phyloP scores from a whole-genome alignment of 768 basidiomycete genomes.

The Kwoniella pini region DNA sequence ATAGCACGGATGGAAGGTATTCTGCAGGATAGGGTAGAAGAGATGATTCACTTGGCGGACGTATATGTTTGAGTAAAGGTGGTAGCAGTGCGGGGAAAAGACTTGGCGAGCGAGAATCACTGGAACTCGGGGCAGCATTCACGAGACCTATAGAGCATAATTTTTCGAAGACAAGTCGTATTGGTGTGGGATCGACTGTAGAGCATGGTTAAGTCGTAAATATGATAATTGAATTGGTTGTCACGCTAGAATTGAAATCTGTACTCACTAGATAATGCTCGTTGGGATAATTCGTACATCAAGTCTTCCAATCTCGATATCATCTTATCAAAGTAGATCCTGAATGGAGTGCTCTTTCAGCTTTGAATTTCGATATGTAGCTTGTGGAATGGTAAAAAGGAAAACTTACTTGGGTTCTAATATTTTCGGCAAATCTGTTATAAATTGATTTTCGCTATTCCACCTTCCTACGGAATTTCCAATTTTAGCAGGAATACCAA shows the following conservation, averaged over 20 bases:
- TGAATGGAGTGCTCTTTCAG: conserved; percentile 22
- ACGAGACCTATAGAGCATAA: conserved; percentile 48
- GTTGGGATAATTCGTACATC: conserved; percentile 43
- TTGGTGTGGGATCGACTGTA: conserved; percentile 5
- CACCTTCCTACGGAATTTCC: conserved; percentile 66
- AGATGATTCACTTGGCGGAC: conserved; percentile 54
- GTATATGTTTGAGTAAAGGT: conserved; percentile 45
- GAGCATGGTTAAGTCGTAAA: not conserved
- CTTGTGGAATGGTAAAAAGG: not conserved
- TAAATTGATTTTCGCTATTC: conserved; percentile 45
- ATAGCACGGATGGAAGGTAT: conserved; percentile 46
- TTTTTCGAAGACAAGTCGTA: conserved; percentile 53
- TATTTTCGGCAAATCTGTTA: conserved; percentile 55
- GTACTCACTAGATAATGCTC: conserved; percentile 10
- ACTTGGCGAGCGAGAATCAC: conserved; percentile 56
- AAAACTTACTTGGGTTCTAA: conserved; percentile 57
- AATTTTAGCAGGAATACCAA: conserved; percentile 72
- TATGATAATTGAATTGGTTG: no score
- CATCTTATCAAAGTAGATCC: conserved; percentile 31
- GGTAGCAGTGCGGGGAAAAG: conserved; percentile 62
- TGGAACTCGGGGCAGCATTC: conserved; percentile 9
- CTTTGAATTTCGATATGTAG: not conserved
- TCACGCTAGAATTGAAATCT: no score
- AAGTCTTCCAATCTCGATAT: conserved; percentile 33
- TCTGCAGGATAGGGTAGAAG: conserved; percentile 31